Base-by-base conservation (phyloP, 768 basidiomycete species). In the Leccinum rimulosum region DNA sequence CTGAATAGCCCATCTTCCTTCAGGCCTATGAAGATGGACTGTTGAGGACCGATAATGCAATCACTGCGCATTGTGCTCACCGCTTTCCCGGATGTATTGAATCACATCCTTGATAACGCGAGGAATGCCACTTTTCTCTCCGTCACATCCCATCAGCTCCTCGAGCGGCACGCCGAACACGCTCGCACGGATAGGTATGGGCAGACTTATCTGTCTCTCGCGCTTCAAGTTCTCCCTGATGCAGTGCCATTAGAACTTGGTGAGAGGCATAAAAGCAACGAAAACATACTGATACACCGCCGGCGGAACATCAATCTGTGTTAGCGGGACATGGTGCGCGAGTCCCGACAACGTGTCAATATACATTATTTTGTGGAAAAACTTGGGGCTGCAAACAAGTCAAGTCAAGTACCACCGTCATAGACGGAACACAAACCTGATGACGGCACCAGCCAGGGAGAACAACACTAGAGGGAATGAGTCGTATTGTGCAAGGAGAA, bases 261-360 rank as follows among this genome's bases (percentile, higher is more conserved):
- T 10, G n/a, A 27, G 27, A 52, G 17, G 30, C 4, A n/a, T 19
- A 15, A 51, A 52, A 56, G 56, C 8, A 33, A n/a, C 9, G 14
- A 53, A 27, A 47, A 78, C 88, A 52, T 65, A 93, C 92, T 86
- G 83, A 70, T 94, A 93, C 11, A 91, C 89, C 2, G 87, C 84
- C 15, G 91, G 87, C 25, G 89, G 84, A 45, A 95, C 86, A 70
- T 93, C 89, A 38, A 95, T 92, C 68, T 94, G 92, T 0, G 89
- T 90, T n/a, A 95, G 69, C 3, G 93, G 93, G 6, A 94, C 84
- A 68, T 88, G 78, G 54, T 77, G 77, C 7, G 92, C 91, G 48
- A 95, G 80, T 35, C 87, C 86, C 25, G 91, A 91, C 14, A 95
- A 79, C 0, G 91, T 92, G 56, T 82, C 75, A 56, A 89, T 80